Base-by-base conservation (phyloP, 768 basidiomycete species). In the Boletus edulis region DNA sequence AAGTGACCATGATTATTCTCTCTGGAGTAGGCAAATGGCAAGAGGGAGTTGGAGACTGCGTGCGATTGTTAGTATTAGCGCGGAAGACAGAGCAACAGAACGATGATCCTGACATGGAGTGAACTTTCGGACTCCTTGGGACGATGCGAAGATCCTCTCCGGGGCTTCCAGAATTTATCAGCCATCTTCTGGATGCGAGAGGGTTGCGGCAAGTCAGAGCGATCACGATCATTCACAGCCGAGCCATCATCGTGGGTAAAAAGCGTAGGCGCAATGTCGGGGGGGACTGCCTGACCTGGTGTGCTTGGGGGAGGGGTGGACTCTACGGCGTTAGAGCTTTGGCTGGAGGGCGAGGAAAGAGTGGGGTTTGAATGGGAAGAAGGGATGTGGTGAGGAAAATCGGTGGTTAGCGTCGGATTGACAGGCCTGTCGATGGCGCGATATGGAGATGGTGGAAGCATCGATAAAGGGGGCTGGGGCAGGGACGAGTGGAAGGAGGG, bases 241-340 rank as follows among this genome's bases (percentile, higher is more conserved):
- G 67, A 69, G 35, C 76, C 73, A 51, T 75, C 68, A 54, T 74
- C 67, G 40, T 74, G 68, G 49, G 69, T 67, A 53, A 78, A 77
- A 11, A 70, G 65, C 12, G 72, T 46, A 32, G 77, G 62, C 57
- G 75, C 76, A 39, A 75, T 58, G 42, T 71, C 75, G 22, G 77
- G 73, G 49, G 75, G 81, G 17, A 67, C 73, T 31, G 72, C 72
- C 59, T 81, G 74, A 46, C 77, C 80, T 13, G 87, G 85, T 12
- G 87, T 86, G 62, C 77, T 80, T 27, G 86, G 86, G 5, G 87
- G 86, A 53, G 88, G 86, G n/a, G 86, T 84, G 4, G 84, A 81
- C 57, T 86, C 85, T 46, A 82, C 78, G 39, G 76, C 77, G 58
- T 73, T 75, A 45, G 88, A 89, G 63, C 81, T 81, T 45, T 83